Evolutionary conservation across 2,329 filamentous ascomycete genomes (phyloP).

Genomic region (Talaromyces rugulosus): DNA sequence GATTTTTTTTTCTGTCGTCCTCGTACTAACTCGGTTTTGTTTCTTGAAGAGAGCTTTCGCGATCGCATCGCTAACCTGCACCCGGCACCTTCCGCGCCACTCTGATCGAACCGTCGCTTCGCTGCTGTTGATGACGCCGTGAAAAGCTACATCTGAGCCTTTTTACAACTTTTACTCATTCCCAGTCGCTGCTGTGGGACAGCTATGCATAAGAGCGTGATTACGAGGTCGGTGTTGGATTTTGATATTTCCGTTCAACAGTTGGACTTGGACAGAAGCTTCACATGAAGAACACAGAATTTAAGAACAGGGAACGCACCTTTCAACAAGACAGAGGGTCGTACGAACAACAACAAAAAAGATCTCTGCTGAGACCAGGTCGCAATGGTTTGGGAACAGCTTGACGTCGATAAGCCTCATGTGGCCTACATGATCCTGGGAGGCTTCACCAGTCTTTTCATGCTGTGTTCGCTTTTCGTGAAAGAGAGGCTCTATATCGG

Average conservation of each 20-base stretch:
- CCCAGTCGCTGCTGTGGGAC: slow-evolving; percentile 7
- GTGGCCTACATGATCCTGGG: slow-evolving; percentile 98
- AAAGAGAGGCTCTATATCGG: slow-evolving; percentile 99
- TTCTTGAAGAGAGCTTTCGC: neutral
- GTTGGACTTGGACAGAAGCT: neutral
- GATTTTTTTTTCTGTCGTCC: neutral
- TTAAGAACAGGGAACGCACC: neutral
- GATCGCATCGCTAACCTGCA: neutral
- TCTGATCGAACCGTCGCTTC: neutral
- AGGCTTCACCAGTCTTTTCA: slow-evolving; percentile 95
- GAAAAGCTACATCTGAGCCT: neutral
- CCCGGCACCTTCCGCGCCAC: neutral
- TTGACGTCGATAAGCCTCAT: slow-evolving; percentile 81
- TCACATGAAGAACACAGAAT: slow-evolving; percentile 2
- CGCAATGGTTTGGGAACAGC: slow-evolving; percentile 49
- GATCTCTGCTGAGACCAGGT: neutral
- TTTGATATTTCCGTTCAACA: slow-evolving; percentile 4
- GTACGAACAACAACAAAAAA: neutral
- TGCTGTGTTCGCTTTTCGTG: slow-evolving; percentile 96
- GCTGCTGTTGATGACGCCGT: neutral
- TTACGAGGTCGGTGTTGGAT: slow-evolving; percentile 7
- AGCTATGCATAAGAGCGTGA: slow-evolving; percentile 13
- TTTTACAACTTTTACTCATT: neutral
- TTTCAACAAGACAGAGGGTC: neutral
- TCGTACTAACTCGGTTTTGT: neutral